A percentile compares a stretch with the other conserved stretches of the same genome.
phyloP scores from a whole-genome alignment of 164 flowering plant species.

The Euptelea pleiosperma region DNA sequence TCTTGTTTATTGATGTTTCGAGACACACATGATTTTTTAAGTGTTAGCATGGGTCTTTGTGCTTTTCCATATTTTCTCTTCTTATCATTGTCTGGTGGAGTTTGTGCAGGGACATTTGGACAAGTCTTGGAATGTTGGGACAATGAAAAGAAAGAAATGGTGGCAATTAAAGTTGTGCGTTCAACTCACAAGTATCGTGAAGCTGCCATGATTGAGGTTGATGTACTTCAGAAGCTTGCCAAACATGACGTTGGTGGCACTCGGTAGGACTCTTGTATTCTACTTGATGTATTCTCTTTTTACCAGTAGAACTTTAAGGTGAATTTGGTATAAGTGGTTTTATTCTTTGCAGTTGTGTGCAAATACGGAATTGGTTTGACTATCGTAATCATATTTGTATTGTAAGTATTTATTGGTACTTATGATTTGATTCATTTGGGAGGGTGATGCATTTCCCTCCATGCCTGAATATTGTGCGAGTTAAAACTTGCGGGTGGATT shows the following conservation, averaged over 20 bases:
- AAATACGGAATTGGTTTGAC: slow-evolving; percentile 99
- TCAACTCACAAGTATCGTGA: slow-evolving; percentile 83
- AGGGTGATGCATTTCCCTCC: slow-evolving; percentile 30
- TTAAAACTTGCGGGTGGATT: slow-evolving; percentile 67
- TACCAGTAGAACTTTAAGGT: slow-evolving; percentile 26
- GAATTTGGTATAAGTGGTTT: slow-evolving; percentile 52
- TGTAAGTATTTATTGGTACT: slow-evolving; percentile 73
- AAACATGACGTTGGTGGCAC: slow-evolving; percentile 68
- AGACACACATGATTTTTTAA: neutral
- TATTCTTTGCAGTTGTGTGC: slow-evolving; percentile 98
- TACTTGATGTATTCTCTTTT: slow-evolving; percentile 9
- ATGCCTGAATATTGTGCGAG: slow-evolving; percentile 50
- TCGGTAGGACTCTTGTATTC: slow-evolving; percentile 48
- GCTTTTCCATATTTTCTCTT: neutral
- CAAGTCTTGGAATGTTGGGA: slow-evolving; percentile 93
- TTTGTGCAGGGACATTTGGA: slow-evolving; percentile 80
- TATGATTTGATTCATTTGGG: slow-evolving; percentile 45
- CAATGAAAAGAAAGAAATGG: slow-evolving; percentile 66
- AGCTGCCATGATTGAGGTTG: slow-evolving; percentile 96
- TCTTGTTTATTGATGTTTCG: slow-evolving; percentile 4
- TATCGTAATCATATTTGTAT: slow-evolving; percentile 99
- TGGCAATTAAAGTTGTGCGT: slow-evolving; percentile 89
- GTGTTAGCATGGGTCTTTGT: neutral
- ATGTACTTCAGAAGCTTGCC: slow-evolving; percentile 74
- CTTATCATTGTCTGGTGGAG: neutral